A percentile compares a stretch with the other conserved stretches of the same genome.
Evolutionary conservation across 345 rosid genomes (phyloP).

Genomic region (Lumnitzera racemosa): DNA sequence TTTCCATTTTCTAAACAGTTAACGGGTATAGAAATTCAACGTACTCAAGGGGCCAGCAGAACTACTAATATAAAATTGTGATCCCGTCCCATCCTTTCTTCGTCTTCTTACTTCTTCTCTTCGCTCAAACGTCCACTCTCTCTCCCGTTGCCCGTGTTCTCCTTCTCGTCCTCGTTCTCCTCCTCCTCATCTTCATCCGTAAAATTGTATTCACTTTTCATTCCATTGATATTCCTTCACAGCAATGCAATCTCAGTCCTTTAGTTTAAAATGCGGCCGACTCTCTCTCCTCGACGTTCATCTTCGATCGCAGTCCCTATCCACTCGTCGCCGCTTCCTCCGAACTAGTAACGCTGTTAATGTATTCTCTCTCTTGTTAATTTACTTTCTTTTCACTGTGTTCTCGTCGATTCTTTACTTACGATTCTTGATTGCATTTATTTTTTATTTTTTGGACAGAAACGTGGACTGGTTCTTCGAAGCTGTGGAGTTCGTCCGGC

Average conservation of each 20-base stretch:
- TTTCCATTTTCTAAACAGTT: too few relatives aligned
- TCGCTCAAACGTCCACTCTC: not conserved
- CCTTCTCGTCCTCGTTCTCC: not conserved
- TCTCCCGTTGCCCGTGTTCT: too few relatives aligned
- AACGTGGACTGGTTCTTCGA: constrained; percentile 17
- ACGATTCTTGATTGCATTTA: not conserved
- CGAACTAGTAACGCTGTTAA: constrained; percentile 13
- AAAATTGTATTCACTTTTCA: too few relatives aligned
- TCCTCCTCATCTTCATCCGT: not conserved
- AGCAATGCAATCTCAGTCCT: constrained; percentile 32
- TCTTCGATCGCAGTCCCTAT: not conserved
- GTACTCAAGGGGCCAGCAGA: too few relatives aligned
- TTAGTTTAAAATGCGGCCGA: constrained; percentile 5
- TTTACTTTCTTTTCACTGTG: not conserved
- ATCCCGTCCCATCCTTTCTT: not conserved
- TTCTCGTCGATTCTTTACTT: too few relatives aligned
- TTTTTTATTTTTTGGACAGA: constrained; percentile 15
- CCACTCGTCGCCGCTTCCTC: not conserved
- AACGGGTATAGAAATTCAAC: too few relatives aligned
- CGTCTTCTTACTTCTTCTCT: not conserved
- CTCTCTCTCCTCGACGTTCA: constrained; percentile 1
- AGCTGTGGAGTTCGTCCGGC: constrained; percentile 13
- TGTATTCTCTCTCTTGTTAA: not conserved
- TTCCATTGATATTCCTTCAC: not conserved
- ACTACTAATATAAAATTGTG: too few relatives aligned